Conservation (phyloP, 176 grass and related monocot species). For the Aegilops longissima region DNA sequence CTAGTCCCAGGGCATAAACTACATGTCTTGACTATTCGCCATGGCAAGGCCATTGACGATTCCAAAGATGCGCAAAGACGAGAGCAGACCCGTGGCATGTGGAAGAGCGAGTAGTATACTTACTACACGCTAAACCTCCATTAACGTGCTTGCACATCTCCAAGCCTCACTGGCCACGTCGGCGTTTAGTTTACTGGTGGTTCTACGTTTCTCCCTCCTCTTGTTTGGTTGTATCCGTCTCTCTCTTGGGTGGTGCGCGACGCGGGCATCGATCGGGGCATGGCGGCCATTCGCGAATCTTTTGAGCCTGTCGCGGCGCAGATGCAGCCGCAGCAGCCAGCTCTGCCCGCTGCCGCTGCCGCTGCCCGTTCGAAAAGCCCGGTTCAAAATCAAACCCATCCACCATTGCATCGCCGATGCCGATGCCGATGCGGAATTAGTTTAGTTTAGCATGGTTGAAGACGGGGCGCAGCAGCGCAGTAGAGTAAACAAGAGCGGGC, state of each 20-base stretch:
- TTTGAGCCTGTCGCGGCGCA: neutral
- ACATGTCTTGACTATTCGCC: neutral
- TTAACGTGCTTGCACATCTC: neutral
- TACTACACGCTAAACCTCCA: no score
- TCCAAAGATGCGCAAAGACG: neutral
- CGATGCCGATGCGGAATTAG: neutral
- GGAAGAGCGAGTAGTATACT: no score
- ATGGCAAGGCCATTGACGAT: neutral
- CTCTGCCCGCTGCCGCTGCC: neutral
- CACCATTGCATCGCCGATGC: neutral
- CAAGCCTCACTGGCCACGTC: neutral
- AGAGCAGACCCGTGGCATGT: no score
- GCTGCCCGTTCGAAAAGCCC: neutral
- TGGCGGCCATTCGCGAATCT: slow-evolving; percentile 18
- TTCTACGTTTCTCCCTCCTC: neutral
- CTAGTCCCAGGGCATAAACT: neutral
- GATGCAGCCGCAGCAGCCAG: slow-evolving; percentile 3
- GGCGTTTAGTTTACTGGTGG: neutral
- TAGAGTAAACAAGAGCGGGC: slow-evolving; percentile 15
- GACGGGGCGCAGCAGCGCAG: neutral
- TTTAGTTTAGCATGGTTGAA: neutral
- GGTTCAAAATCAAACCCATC: slow-evolving; percentile 14
- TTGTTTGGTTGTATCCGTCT: neutral
- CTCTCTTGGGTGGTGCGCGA: neutral
- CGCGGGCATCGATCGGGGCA: slow-evolving; percentile 17